Percentiles rank a stretch among this genome's conserved stretches.
These are phyloP conservation scores for Lasiosphaeria ovina DNA, from an alignment of 495 filamentous ascomycete species.

Conservation along the genomic window DNA sequence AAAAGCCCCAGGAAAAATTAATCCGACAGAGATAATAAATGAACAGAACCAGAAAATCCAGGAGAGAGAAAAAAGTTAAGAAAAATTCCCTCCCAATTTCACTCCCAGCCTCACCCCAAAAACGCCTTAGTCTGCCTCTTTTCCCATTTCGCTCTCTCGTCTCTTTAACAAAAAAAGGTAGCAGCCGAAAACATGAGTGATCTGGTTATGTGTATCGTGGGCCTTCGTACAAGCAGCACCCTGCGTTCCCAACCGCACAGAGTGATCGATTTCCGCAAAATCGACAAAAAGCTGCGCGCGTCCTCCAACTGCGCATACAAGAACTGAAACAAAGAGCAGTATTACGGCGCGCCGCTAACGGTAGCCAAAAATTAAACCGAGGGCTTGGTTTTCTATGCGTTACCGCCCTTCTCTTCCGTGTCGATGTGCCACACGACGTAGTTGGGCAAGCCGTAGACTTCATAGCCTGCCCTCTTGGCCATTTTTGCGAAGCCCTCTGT, in stretches of 20 bases:
- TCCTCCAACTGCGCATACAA: no score
- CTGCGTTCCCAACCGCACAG: constrained; percentile 32
- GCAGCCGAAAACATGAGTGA: constrained; percentile 22
- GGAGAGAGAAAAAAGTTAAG: constrained; percentile 16
- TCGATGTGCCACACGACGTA: constrained; percentile 99
- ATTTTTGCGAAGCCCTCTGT: constrained; percentile 98
- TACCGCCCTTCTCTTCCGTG: constrained; percentile 95
- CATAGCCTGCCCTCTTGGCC: constrained; percentile 95
- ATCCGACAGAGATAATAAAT: no score
- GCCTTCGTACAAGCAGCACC: constrained; percentile 35
- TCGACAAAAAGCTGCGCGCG: constrained; percentile 16
- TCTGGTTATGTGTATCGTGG: constrained; percentile 32
- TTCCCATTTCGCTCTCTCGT: constrained; percentile 9
- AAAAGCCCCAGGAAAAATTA: no score
- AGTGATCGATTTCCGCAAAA: constrained; percentile 24
- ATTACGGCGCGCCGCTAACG: neutral
- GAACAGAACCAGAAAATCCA: neutral
- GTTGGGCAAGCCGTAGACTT: constrained; percentile 89
- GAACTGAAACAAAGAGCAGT: neutral
- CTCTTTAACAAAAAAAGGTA: constrained; percentile 3
- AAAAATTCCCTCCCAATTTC: constrained; percentile 17
- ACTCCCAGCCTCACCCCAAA: constrained; percentile 11
- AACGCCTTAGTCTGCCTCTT: no score
- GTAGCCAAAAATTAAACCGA: neutral
- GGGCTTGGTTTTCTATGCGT: constrained; percentile 44